A percentile compares a stretch with the other conserved stretches of the same genome.
These are phyloP conservation scores for Didymella lethalis DNA, from an alignment of 2,329 filamentous ascomycete species.

Conservation along the genomic window DNA sequence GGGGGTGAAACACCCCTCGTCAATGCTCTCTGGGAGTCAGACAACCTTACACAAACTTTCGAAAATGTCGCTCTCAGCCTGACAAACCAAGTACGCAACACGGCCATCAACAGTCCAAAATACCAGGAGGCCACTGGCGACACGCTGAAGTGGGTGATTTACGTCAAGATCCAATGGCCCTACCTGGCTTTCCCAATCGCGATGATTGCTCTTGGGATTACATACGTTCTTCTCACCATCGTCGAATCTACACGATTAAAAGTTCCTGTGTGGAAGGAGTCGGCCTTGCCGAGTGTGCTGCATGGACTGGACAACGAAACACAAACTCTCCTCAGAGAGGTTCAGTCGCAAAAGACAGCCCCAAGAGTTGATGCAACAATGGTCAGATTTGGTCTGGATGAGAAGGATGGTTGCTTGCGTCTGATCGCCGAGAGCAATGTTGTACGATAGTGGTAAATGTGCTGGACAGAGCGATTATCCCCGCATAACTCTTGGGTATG, in stretches of 20 bases:
- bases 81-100: constrained; percentile 11
- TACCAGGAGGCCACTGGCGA: not conserved
- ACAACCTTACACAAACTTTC: constrained; percentile 9
- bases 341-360: not conserved
- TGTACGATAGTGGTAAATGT: not conserved
- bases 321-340: constrained; percentile 4
- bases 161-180: constrained; percentile 7
- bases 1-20: not conserved
- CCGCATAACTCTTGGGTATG: no score
- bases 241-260: not conserved
- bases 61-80: constrained; percentile 11
- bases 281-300: constrained; percentile 8
- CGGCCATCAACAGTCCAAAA: not conserved
- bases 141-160: constrained; percentile 4
- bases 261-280: constrained; percentile 17
- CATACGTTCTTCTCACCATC: constrained; percentile 6
- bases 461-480: not conserved
- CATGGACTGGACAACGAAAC: constrained; percentile 17
- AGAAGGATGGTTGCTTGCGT: not conserved
- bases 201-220: constrained; percentile 6
- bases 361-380: not conserved
- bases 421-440: not conserved
- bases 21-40: constrained; percentile 7
- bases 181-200: constrained; percentile 10
- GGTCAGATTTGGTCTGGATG: not conserved